Base-by-base conservation (phyloP, 2,329 filamentous ascomycete species). In the Helotiales sp. region DNA sequence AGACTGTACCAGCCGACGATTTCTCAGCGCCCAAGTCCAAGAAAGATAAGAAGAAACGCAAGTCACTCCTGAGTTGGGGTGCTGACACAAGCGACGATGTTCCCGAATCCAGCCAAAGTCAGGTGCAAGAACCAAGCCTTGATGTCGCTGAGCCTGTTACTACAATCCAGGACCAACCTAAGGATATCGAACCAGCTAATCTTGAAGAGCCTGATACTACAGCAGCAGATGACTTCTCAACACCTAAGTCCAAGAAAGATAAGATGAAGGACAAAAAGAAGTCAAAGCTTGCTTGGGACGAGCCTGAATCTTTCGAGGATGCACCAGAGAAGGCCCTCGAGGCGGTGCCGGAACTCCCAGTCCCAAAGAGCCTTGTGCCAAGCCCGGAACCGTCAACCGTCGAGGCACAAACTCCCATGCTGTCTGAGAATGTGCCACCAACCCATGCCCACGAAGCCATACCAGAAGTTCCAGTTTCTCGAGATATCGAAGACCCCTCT, bases 271-370 rank as follows among this genome's bases (percentile, higher is more conserved):
- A 60, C 8, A 61, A 59, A 50, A 64, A 64, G 59, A 63, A 59
- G 17, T 40, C 33, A 25, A 62, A 56, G 36, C 52, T 54, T 44
- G 5, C 42, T 9, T 40, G 36, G 36, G 36, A n/a, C n/a, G n/a
- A 61, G 6, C 50, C 57, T 19, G 52, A 54, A 25, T 17, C 48
- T 34, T 46, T 54, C 53, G 19, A 64, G 61, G 50, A 64, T 61
- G 22, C 48, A 60, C 17, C 62, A 60, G 60, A 66, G 62, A 50
- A 66, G 65, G 38, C 58, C 57, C 17, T 58, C 57, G 54, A 64
- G 62, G 22, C 40, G 12, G 27, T 25, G 40, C 22, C 40, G 6
- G 40, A 44, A 44, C 12, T 44, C 19, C 12, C 40, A 24, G 40
- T 27, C 19, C 40, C 40, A 15, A 24, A 13, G 22, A 44, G 15